Conservation (phyloP, 331 rosid genomes). For the Malus hybrid region DNA sequence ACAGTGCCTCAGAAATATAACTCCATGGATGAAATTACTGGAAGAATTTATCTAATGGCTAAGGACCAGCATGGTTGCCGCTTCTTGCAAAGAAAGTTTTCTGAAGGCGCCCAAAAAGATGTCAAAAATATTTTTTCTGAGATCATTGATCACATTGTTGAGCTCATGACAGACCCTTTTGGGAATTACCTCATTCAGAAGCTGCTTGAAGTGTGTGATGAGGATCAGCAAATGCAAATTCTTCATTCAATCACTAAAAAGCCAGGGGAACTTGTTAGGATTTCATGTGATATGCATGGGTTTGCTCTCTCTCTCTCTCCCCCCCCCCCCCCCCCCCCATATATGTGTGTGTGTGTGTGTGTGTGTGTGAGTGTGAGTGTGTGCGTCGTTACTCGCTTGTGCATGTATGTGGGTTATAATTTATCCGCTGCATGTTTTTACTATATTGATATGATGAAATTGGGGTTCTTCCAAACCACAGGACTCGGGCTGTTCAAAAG, state of each 20-base stretch:
- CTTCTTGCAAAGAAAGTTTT: slow-evolving; percentile 45
- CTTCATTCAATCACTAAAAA: slow-evolving; percentile 30
- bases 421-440: background rate
- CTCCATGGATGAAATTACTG: slow-evolving; percentile 38
- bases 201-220: slow-evolving; percentile 57
- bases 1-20: slow-evolving; percentile 22
- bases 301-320: slow-evolving; percentile 15
- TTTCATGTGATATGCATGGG: slow-evolving; percentile 65
- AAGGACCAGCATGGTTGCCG: slow-evolving; percentile 61
- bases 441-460: background rate
- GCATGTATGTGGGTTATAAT: background rate
- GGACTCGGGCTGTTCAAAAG: slow-evolving; percentile 61
- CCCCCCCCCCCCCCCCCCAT: background rate
- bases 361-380: background rate
- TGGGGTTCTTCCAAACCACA: slow-evolving; percentile 16
- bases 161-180: slow-evolving; percentile 54
- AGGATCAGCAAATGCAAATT: slow-evolving; percentile 35
- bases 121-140: slow-evolving; percentile 33
- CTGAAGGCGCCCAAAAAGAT: slow-evolving; percentile 32
- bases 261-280: slow-evolving; percentile 34
- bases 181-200: slow-evolving; percentile 59
- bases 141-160: slow-evolving; percentile 41
- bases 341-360: background rate
- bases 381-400: background rate
- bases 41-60: slow-evolving; percentile 45